Evolutionary conservation across 176 grass and related monocot species (phyloP).

Genomic region (Zea mays): DNA sequence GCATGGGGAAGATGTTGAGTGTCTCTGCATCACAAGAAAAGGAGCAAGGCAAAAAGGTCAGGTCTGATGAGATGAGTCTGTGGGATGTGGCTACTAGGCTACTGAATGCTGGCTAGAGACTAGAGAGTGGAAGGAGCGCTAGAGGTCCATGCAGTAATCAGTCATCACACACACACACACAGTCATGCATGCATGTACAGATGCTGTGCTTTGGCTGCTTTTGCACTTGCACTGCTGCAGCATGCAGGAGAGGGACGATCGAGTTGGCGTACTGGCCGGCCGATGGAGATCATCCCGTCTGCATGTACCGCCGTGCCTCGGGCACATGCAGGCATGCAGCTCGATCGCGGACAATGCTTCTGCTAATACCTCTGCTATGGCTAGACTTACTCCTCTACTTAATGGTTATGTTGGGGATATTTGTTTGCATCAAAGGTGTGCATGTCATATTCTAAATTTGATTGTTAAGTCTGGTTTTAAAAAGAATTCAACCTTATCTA

Average conservation of each 20-base stretch:
- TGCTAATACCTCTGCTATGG: too few relatives aligned
- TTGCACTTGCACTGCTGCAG: background rate
- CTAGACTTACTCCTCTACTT: too few relatives aligned
- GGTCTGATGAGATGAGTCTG: constrained; percentile 9
- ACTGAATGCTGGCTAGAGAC: background rate
- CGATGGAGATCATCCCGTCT: constrained; percentile 52
- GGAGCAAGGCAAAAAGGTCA: constrained; percentile 26
- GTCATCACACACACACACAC: background rate
- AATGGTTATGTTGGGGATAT: too few relatives aligned
- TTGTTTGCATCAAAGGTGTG: too few relatives aligned
- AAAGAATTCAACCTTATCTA: too few relatives aligned
- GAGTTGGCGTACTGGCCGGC: too few relatives aligned
- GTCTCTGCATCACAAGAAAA: constrained; percentile 87
- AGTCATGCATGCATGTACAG: constrained; percentile 8
- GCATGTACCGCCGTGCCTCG: constrained; percentile 41
- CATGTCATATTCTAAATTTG: too few relatives aligned
- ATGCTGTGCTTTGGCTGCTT: background rate
- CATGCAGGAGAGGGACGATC: background rate
- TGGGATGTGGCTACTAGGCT: background rate
- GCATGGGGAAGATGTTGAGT: constrained; percentile 98
- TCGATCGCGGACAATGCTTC: too few relatives aligned
- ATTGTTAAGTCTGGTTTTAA: too few relatives aligned
- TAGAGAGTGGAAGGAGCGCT: background rate
- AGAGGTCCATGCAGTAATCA: constrained; percentile 9
- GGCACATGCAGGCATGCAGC: constrained; percentile 48